Conservation (phyloP, 164 flowering plant species). For the Dillenia turbinata region DNA sequence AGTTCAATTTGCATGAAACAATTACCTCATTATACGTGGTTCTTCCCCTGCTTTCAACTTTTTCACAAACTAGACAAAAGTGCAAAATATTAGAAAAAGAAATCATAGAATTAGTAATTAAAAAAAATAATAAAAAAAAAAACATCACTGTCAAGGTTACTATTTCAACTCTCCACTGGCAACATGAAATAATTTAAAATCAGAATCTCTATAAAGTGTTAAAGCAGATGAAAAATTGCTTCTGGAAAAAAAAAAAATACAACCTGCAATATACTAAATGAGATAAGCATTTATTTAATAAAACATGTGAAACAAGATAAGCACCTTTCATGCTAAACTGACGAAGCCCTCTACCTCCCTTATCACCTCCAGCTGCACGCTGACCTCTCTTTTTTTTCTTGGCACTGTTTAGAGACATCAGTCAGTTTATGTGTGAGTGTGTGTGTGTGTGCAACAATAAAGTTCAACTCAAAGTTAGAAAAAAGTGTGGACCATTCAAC, state of each 20-base stretch:
- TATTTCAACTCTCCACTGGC: background rate
- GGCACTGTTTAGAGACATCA: slow-evolving; percentile 29
- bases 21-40: slow-evolving; percentile 85
- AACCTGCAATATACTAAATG: background rate
- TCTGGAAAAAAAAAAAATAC: background rate
- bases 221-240: background rate
- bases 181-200: background rate
- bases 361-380: slow-evolving; percentile 74
- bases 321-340: slow-evolving; percentile 97
- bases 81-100: slow-evolving; percentile 14
- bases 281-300: no score
- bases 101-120: slow-evolving; percentile 7
- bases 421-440: no score
- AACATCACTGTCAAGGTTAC: background rate
- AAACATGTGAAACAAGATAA: background rate
- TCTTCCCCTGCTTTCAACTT: slow-evolving; percentile 84
- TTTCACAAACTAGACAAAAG: slow-evolving; percentile 56
- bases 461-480: no score
- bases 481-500: no score
- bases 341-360: slow-evolving; percentile 90
- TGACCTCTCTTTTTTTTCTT: slow-evolving; percentile 89
- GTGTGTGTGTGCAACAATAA: no score
- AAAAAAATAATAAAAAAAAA: background rate
- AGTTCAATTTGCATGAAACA: no score
- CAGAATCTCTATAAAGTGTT: background rate